Evolutionary conservation across 495 filamentous ascomycete species (phyloP).

Genomic region (Rhizodiscina lignyota): DNA sequence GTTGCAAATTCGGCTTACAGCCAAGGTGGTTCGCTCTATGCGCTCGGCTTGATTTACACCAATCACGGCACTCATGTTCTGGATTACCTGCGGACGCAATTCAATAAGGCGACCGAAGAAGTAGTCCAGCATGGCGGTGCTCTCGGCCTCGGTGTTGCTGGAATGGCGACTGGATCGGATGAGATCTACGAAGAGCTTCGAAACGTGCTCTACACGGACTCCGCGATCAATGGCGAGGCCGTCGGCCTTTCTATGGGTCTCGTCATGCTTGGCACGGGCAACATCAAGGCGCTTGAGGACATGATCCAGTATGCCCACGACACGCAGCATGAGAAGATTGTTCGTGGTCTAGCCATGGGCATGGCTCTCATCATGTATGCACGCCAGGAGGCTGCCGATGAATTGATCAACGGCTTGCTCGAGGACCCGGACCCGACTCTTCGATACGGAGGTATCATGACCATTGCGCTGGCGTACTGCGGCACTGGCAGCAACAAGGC

Average conservation of each 20-base stretch:
- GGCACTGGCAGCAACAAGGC: constrained; percentile 97
- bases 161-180: constrained; percentile 87
- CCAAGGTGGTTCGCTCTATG: constrained; percentile 89
- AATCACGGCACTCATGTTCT: constrained; percentile 92
- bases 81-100: constrained; percentile 73
- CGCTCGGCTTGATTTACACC: constrained; percentile 89
- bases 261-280: constrained; percentile 92
- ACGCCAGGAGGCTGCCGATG: constrained; percentile 85
- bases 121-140: constrained; percentile 96
- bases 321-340: constrained; percentile 97
- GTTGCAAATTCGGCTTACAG: constrained; percentile 76
- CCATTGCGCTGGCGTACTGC: constrained; percentile 94
- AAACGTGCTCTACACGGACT: constrained; percentile 74
- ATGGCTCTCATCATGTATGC: constrained; percentile 99
- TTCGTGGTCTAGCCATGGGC: constrained; percentile 83
- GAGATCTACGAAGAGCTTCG: constrained; percentile 86
- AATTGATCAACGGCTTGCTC: constrained; percentile 80
- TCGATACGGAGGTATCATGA: constrained; percentile 96
- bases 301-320: constrained; percentile 98
- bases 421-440: constrained; percentile 88
- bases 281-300: constrained; percentile 74
- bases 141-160: constrained; percentile 86
- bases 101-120: constrained; percentile 75
- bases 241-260: constrained; percentile 91
- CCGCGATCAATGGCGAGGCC: constrained; percentile 90